Percentiles rank a stretch among this genome's conserved stretches.
phyloP scores from a whole-genome alignment of 768 basidiomycete species.

The Hygrocybe coccinea region DNA sequence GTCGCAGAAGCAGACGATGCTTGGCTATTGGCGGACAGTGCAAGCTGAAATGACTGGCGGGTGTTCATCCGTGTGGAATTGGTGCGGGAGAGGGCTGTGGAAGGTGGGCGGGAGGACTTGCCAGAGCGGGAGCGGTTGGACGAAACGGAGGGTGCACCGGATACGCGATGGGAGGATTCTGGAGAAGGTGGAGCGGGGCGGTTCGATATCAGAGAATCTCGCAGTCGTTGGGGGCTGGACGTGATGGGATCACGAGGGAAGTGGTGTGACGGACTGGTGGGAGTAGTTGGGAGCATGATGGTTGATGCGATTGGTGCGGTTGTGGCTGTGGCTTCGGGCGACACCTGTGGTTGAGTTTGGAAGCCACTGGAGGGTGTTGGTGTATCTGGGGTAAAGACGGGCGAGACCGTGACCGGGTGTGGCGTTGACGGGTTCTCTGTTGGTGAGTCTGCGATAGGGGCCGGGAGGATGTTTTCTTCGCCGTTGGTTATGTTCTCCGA shows the following conservation, averaged over 20 bases:
- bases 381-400: too few relatives aligned
- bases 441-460: not conserved
- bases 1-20: conserved; percentile 1
- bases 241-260: not conserved
- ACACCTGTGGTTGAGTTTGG: not conserved
- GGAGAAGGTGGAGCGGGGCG: conserved; percentile 11
- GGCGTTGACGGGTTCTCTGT: not conserved
- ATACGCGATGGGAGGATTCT: conserved; percentile 9
- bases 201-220: conserved; percentile 11
- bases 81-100: conserved; percentile 12
- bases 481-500: not conserved
- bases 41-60: not conserved
- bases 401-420: not conserved
- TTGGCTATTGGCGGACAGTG: not conserved
- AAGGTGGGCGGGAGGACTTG: conserved; percentile 8
- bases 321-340: not conserved
- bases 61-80: conserved; percentile 8
- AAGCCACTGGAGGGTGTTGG: too few relatives aligned
- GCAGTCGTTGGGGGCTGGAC: not conserved
- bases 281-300: conserved; percentile 1
- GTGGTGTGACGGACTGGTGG: not conserved
- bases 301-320: not conserved
- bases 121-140: conserved; percentile 4
- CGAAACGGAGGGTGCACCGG: conserved; percentile 11
- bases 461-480: not conserved